A percentile compares a stretch with the other conserved stretches of the same genome.
phyloP scores from a whole-genome alignment of 106 monocot genomes.

The Dendrobium nobile region DNA sequence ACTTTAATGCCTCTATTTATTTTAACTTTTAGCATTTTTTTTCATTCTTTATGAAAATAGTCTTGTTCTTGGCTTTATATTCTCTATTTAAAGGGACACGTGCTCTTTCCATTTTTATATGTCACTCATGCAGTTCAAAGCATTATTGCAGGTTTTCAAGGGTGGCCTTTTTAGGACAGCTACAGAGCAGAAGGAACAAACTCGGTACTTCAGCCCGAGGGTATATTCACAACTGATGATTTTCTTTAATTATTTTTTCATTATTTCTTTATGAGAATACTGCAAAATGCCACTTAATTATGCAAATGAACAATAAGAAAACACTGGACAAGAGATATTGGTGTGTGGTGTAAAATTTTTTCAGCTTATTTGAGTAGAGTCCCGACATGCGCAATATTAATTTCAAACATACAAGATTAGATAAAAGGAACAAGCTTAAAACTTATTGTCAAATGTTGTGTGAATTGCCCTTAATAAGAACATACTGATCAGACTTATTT shows the following conservation, averaged over 20 bases:
- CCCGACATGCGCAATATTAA: background rate
- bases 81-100: background rate
- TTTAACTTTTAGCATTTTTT: background rate
- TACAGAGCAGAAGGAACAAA: conserved; percentile 94
- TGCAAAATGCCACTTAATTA: background rate
- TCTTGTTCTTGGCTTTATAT: background rate
- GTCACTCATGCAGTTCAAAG: background rate
- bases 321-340: background rate
- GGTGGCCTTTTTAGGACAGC: conserved; percentile 89
- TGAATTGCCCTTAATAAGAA: background rate
- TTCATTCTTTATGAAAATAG: background rate
- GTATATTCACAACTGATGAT: conserved; percentile 19
- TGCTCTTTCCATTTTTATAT: background rate
- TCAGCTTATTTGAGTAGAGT: background rate
- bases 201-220: conserved; percentile 87
- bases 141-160: conserved; percentile 74
- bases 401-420: background rate
- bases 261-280: background rate
- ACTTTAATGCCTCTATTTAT: background rate
- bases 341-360: background rate
- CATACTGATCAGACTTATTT: background rate
- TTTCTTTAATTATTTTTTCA: background rate
- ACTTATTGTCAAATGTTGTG: background rate
- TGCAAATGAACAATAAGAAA: background rate
- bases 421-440: background rate